Percentiles rank a stretch among this genome's conserved stretches.
Evolutionary conservation across 208 protist species (phyloP).

Genomic region (Wallacemonas sp.): DNA sequence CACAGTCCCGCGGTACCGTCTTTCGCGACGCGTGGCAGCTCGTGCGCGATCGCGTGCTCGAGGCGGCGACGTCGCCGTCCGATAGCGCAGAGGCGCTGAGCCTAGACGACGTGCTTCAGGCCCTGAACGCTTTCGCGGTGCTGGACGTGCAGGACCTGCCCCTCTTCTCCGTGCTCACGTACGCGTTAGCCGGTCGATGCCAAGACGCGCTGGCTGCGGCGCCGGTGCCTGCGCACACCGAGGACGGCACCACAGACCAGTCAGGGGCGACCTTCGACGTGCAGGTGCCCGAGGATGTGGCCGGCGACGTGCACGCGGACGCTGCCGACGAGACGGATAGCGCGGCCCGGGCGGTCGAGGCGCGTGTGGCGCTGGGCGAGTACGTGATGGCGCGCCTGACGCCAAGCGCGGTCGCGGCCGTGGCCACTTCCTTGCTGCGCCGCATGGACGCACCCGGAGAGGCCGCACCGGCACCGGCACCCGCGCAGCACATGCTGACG

Average conservation of each 20-base stretch:
- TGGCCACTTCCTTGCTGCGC: conserved; percentile 39
- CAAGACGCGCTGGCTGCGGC: conserved; percentile 5
- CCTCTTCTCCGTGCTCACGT: conserved; percentile 59
- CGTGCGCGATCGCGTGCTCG: conserved; percentile 61
- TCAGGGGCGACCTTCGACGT: too few species aligned
- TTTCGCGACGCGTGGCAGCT: conserved; percentile 85
- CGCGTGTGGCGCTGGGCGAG: conserved; percentile 22
- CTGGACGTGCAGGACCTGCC: conserved; percentile 66
- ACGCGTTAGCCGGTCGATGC: conserved; percentile 48
- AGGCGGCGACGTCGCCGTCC: conserved; percentile 18
- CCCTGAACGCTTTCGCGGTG: conserved; percentile 70
- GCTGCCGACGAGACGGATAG: background rate
- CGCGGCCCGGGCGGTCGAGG: background rate
- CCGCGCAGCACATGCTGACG: conserved; percentile 34
- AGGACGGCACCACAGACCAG: background rate
- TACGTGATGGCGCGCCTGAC: conserved; percentile 39
- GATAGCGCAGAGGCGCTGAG: background rate
- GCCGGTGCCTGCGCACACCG: background rate
- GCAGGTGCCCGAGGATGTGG: too few species aligned
- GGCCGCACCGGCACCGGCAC: background rate
- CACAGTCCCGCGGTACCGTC: conserved; percentile 45
- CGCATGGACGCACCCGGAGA: background rate
- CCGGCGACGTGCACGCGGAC: background rate
- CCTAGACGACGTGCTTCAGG: conserved; percentile 40
- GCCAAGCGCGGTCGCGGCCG: conserved; percentile 62